Conservation (phyloP, 169 alveolate species). For the Plasmodium vinckei region DNA sequence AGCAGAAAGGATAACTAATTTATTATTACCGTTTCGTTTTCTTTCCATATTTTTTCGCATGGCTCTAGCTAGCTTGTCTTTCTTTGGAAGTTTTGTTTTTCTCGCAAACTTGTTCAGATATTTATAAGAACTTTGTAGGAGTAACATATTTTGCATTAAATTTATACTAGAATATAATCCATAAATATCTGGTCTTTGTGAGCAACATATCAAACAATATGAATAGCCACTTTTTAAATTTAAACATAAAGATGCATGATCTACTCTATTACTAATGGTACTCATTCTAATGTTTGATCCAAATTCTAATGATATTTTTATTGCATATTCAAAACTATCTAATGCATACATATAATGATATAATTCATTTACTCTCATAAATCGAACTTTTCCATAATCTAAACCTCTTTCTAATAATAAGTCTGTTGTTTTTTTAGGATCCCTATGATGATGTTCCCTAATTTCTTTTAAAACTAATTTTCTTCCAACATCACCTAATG, state of each 20-base stretch:
- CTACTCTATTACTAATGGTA: constrained; percentile 1
- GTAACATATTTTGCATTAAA: constrained; percentile 1
- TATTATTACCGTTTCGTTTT: background rate
- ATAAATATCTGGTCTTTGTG: background rate
- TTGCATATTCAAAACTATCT: constrained; percentile 62
- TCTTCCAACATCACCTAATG: constrained; percentile 56
- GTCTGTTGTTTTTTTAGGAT: constrained; percentile 35
- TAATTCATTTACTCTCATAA: constrained; percentile 59
- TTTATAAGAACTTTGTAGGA: background rate
- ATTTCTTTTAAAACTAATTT: constrained; percentile 44
- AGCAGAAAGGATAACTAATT: too few relatives aligned
- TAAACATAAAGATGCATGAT: constrained; percentile 11
- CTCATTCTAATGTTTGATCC: constrained; percentile 65
- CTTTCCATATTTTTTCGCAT: background rate
- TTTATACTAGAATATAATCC: background rate
- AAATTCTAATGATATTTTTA: constrained; percentile 49
- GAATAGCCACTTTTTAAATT: constrained; percentile 42
- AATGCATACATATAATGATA: constrained; percentile 72
- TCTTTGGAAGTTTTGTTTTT: too few relatives aligned
- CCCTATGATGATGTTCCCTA: constrained; percentile 42
- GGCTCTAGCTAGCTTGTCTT: too few relatives aligned
- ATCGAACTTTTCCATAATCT: constrained; percentile 57
- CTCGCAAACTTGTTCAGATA: constrained; percentile 8
- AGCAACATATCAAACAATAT: constrained; percentile 35
- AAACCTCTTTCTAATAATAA: constrained; percentile 11